These are phyloP conservation scores for Geotrichum klebahnii DNA, from an alignment of 1,139 yeast species.

Conservation along the genomic window DNA sequence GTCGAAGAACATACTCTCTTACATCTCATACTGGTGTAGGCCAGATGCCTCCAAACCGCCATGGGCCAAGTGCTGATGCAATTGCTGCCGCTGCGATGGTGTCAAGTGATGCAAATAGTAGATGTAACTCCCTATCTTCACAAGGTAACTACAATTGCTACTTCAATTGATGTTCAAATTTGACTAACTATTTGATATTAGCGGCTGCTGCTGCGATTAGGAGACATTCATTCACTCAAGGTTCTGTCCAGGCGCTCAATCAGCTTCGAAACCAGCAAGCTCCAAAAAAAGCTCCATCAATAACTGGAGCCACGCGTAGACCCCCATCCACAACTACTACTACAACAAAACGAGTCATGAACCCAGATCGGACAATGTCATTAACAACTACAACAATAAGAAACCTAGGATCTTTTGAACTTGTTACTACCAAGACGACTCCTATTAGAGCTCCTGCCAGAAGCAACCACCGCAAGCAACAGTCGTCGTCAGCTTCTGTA, in stretches of 20 bases:
- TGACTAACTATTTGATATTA: no score
- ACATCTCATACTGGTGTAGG: conserved; percentile 37
- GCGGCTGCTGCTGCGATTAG: no score
- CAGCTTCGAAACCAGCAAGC: no score
- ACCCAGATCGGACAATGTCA: conserved; percentile 39
- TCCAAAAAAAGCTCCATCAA: no score
- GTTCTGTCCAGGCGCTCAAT: no score
- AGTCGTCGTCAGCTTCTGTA: conserved; percentile 32
- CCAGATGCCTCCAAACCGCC: conserved; percentile 30
- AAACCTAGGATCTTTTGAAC: conserved; percentile 39
- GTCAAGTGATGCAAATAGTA: conserved; percentile 15
- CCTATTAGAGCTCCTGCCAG: conserved; percentile 24
- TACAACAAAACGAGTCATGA: conserved; percentile 23
- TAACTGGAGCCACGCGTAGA: no score
- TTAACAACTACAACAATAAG: conserved; percentile 41
- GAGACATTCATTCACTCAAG: no score
- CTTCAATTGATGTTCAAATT: no score
- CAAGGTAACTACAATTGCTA: no score
- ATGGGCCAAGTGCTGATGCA: conserved; percentile 36
- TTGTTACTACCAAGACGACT: conserved; percentile 37
- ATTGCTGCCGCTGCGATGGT: conserved; percentile 47
- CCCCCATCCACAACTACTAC: conserved; percentile 5
- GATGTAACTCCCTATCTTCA: no score
- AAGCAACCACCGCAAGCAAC: conserved; percentile 4
- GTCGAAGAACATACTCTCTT: conserved; percentile 31